Conservation (phyloP, 2,329 filamentous ascomycete species). For the Botrytis hyacinthi region DNA sequence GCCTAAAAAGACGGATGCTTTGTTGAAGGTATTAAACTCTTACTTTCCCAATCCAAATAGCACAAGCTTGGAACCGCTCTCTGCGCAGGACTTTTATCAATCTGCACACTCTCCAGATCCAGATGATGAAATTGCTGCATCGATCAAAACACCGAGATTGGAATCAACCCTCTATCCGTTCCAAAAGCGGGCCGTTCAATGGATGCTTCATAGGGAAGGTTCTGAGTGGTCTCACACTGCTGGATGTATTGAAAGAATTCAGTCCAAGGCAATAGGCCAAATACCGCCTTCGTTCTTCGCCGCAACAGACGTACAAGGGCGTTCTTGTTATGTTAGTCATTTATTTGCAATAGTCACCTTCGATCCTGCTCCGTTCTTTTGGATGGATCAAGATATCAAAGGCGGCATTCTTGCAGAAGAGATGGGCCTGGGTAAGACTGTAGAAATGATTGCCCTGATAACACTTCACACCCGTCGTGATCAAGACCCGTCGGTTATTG, state of each 20-base stretch:
- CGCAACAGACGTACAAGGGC: conserved; percentile 47
- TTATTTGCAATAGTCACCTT: conserved; percentile 59
- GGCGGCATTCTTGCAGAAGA: conserved; percentile 66
- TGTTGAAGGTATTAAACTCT: conserved; percentile 33
- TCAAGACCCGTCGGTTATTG: conserved; percentile 29
- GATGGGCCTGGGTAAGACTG: conserved; percentile 80
- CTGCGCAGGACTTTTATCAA: conserved; percentile 64
- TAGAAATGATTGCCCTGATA: conserved; percentile 72
- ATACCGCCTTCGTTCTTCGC: conserved; percentile 45
- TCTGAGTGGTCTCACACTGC: conserved; percentile 45
- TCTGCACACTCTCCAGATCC: conserved; percentile 60
- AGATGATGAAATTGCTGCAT: conserved; percentile 41
- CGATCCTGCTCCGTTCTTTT: conserved; percentile 47
- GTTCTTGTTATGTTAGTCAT: conserved; percentile 56
- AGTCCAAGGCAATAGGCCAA: neutral
- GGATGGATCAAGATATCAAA: conserved; percentile 44
- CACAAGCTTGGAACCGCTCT: conserved; percentile 39
- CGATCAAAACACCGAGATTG: conserved; percentile 46
- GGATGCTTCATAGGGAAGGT: conserved; percentile 67
- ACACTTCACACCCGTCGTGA: conserved; percentile 54
- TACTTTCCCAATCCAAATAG: conserved; percentile 35
- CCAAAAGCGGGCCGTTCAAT: conserved; percentile 67
- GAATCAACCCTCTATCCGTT: conserved; percentile 65
- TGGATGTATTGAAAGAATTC: conserved; percentile 17
- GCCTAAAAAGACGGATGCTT: conserved; percentile 24